Evolutionary conservation across 495 filamentous ascomycete species (phyloP), one percentile per base, ranked within the genome.

Genomic region (Penicillium soppii): DNA sequence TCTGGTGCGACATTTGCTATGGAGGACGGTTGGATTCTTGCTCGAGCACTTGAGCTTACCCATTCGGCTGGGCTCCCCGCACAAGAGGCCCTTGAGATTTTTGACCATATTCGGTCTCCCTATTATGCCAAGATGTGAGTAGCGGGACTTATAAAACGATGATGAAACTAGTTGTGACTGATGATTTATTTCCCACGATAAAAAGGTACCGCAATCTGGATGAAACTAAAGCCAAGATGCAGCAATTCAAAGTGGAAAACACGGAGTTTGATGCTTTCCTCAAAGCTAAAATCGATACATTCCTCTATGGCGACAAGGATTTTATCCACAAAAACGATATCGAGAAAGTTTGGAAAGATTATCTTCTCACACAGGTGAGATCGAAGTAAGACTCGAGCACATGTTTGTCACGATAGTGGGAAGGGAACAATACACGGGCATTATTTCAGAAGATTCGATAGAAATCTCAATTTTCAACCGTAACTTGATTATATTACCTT

Each of bases 1-100:
- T 76, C 77, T 1, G 77, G 77, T 0, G 73, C 77, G 1, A 72
- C 71, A 6, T 80, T 80, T 45, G 75, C 77, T 0, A 69, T 80
- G 62, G 72, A 78, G 50, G 77, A 80, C 56, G 70, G 68, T 12
- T 80, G 69, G 68, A 69, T 75, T 29, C 58, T 80, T 22, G 73
- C 73, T 4, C 69, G 65, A 40, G 65, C 71, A 5, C 59, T 80
- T 2, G 70, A 71, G 13, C 52, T 70, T 26, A 43, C 52, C 0
- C 54, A 46, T 7, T 41, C 23, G 32, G 47, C 47, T 32, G 50
- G 46, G 9, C 54, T 58, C 17, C 55, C 59, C 1, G 33, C 68
- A 8, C 45, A 37, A 8, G 62, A 66, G 25, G 72, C 72, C 10
- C 54, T 79, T 9, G 56, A 60, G 8, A 62, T 74, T 12, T 79